Percentiles rank a stretch among this genome's conserved stretches.
Conservation (phyloP, 2,329 filamentous ascomycete genomes). For the Chrysosporium queenslandicum region DNA sequence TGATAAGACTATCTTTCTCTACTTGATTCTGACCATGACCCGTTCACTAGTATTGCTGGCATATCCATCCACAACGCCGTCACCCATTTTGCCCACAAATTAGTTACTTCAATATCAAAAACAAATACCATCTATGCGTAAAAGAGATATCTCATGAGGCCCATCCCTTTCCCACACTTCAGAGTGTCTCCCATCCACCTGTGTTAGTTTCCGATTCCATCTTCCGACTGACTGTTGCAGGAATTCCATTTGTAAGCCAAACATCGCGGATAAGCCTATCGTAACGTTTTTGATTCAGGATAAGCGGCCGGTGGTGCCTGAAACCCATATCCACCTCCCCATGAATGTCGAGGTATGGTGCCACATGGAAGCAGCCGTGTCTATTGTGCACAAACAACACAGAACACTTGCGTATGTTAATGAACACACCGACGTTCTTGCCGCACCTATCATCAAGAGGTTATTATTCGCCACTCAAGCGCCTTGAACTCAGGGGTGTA, state of each 20-base stretch:
- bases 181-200: slow-evolving; percentile 76
- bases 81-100: neutral
- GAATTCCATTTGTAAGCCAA: slow-evolving; percentile 78
- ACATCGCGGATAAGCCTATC: slow-evolving; percentile 76
- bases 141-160: neutral
- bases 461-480: neutral
- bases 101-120: too few species aligned
- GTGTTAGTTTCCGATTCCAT: slow-evolving; percentile 94
- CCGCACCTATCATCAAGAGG: slow-evolving; percentile 56
- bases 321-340: slow-evolving; percentile 92
- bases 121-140: too few species aligned
- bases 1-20: too few species aligned
- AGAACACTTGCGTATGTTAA: slow-evolving; percentile 94
- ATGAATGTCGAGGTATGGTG: slow-evolving; percentile 91
- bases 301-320: slow-evolving; percentile 76
- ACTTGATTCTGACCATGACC: too few species aligned
- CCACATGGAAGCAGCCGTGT: slow-evolving; percentile 73
- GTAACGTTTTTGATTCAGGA: slow-evolving; percentile 87
- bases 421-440: slow-evolving; percentile 79
- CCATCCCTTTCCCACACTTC: neutral
- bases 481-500: neutral
- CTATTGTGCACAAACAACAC: slow-evolving; percentile 74
- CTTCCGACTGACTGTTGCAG: slow-evolving; percentile 78
- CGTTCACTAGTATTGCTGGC: neutral
- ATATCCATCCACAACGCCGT: neutral